phyloP scores from a whole-genome alignment of 1,139 yeast genomes.

The Kluyveromyces sp. region DNA sequence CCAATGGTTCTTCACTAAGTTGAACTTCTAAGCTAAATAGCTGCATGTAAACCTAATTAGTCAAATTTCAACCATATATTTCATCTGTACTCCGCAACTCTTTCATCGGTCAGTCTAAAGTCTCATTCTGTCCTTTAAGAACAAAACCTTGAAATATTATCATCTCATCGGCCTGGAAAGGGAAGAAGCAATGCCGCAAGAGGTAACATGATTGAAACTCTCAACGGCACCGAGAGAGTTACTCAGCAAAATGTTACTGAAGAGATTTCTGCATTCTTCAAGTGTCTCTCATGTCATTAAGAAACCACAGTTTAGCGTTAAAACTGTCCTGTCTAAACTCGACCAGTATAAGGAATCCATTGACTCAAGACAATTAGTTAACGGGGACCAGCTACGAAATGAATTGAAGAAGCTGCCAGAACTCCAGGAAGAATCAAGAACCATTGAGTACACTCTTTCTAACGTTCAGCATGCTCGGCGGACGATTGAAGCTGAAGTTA shows the following conservation, averaged over 20 bases:
- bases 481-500: slow-evolving; percentile 25
- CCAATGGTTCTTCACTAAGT: slow-evolving; percentile 99
- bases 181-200: too few species aligned
- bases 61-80: slow-evolving; percentile 12
- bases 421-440: slow-evolving; percentile 22
- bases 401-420: slow-evolving; percentile 33
- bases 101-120: background rate
- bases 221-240: too few species aligned
- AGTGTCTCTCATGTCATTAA: slow-evolving; percentile 15
- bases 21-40: slow-evolving; percentile 67
- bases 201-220: too few species aligned
- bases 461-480: slow-evolving; percentile 29
- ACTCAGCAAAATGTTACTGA: slow-evolving; percentile 4
- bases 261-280: slow-evolving; percentile 10
- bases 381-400: slow-evolving; percentile 24
- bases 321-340: slow-evolving; percentile 38
- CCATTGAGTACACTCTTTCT: slow-evolving; percentile 21
- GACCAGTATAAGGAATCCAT: slow-evolving; percentile 42
- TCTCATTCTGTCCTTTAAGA: background rate
- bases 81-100: slow-evolving; percentile 6
- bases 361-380: slow-evolving; percentile 38
- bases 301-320: slow-evolving; percentile 46
- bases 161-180: too few species aligned
- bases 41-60: slow-evolving; percentile 10
- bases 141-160: background rate